Conservation (phyloP, 257 asterid species). For the Anisodus acutangulus region DNA sequence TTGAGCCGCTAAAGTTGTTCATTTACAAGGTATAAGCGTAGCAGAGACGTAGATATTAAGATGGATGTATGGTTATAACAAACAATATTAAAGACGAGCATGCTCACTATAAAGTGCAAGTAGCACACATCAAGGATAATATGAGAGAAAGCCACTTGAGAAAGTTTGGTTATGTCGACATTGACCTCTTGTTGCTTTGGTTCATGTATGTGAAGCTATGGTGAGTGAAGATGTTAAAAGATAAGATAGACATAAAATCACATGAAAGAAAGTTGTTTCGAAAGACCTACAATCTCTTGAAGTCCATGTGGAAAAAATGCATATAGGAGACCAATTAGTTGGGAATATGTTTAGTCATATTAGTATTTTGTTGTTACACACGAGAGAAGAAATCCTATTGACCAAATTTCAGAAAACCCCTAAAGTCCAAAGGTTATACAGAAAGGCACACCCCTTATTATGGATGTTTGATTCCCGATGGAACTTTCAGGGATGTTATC, state of each 20-base stretch:
- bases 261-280: neutral
- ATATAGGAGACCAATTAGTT: neutral
- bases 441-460: neutral
- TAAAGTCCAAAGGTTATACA: neutral
- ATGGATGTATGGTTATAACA: neutral
- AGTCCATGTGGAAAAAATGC: neutral
- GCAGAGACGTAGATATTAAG: neutral
- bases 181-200: neutral
- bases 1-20: neutral
- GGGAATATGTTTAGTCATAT: neutral
- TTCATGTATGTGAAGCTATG: neutral
- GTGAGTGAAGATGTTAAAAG: neutral
- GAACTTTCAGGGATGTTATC: slow-evolving; percentile 12
- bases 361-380: neutral
- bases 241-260: neutral
- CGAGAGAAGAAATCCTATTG: neutral
- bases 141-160: neutral
- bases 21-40: neutral
- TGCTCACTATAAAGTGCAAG: neutral
- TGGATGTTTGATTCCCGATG: neutral
- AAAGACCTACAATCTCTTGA: neutral
- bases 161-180: neutral
- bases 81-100: neutral
- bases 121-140: neutral
- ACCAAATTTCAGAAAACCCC: neutral